Conservation (phyloP, 1,139 yeast species). For the Geotrichum phurueaensis region DNA sequence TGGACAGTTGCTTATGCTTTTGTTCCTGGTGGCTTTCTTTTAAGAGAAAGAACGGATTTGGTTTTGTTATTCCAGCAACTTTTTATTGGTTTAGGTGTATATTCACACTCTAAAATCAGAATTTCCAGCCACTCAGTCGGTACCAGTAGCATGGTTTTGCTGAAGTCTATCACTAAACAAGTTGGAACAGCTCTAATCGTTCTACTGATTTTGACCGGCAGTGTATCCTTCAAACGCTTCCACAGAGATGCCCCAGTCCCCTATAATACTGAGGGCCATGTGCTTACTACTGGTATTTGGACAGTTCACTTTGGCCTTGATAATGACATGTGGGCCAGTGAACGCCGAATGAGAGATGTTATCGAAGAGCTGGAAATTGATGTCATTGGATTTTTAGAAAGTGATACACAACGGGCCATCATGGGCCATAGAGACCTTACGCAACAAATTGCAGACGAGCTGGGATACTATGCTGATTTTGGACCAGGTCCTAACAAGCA, state of each 20-base stretch:
- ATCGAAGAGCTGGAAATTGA: constrained; percentile 82
- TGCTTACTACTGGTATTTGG: constrained; percentile 95
- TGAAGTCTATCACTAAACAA: constrained; percentile 28
- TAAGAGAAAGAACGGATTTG: constrained; percentile 83
- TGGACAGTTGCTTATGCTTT: constrained; percentile 98
- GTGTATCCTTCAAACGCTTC: constrained; percentile 53
- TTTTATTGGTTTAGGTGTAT: constrained; percentile 38
- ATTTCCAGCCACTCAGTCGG: constrained; percentile 21
- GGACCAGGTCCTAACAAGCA: constrained; percentile 98
- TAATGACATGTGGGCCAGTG: constrained; percentile 97
- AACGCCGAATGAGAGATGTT: constrained; percentile 78
- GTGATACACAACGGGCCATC: constrained; percentile 87
- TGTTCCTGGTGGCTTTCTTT: constrained; percentile 85
- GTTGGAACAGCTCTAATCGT: constrained; percentile 28
- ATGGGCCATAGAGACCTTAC: constrained; percentile 95
- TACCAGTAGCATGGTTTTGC: constrained; percentile 23
- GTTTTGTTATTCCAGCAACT: constrained; percentile 53
- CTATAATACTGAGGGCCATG: constrained; percentile 64
- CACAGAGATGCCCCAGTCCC: constrained; percentile 62
- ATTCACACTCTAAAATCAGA: constrained; percentile 25
- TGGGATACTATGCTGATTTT: constrained; percentile 90
- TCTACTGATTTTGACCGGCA: constrained; percentile 32
- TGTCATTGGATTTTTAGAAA: constrained; percentile 82
- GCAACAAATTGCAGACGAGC: constrained; percentile 83
- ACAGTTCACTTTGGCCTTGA: constrained; percentile 95